Evolutionary conservation across 2,329 filamentous ascomycete genomes (phyloP), one percentile per base, ranked within the genome.

Genomic region (Atkinsonella hypoxylon): DNA sequence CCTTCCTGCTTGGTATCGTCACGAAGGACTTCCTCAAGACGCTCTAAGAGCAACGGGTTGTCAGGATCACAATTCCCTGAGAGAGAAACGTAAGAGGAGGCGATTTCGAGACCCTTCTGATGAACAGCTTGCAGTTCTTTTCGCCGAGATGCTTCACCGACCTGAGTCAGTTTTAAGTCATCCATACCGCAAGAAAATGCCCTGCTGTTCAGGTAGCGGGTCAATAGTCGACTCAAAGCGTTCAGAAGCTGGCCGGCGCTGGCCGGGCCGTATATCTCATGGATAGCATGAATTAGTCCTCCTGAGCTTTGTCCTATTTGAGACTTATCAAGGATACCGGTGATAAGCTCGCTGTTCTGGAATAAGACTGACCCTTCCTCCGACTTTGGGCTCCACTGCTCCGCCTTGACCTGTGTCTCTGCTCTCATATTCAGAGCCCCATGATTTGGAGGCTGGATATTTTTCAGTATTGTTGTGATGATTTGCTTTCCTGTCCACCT

Each of bases 121-220:
- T 81, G 71, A 1, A 89, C 87, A 47, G 78, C 78, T 55, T 76
- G 70, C 12, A 98, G 72, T 55, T 83, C 81, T 56, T 85, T 72
- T 57, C 77, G 79, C 41, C 93, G 82, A 49, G 76, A 73, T 50
- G 72, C 71, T 63, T 98, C 89, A 49, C 93, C 91, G 55, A 86
- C 73, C 1, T 78, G 73, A 0, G 91, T 97, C 48, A 98, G 79
- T 52, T 86, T 81, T 52, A 98, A 75, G 73, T 98, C 94, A 61
- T 98, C 91, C 68, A 98, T 95, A 64, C 94, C 94, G 66, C 93
- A 98, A 56, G 88, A 93, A 66, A 97, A 97, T 1, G 91, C 93
- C 48, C 90, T 80, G 83, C 96, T 95, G 62, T 93, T 87, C 54
- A 97, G 76, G 56, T 90, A 85, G 61, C 90, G 85, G 0, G 93